Base-by-base conservation (phyloP, 1,284 basidiomycete genomes). In the Moesziomyces aphidis region DNA sequence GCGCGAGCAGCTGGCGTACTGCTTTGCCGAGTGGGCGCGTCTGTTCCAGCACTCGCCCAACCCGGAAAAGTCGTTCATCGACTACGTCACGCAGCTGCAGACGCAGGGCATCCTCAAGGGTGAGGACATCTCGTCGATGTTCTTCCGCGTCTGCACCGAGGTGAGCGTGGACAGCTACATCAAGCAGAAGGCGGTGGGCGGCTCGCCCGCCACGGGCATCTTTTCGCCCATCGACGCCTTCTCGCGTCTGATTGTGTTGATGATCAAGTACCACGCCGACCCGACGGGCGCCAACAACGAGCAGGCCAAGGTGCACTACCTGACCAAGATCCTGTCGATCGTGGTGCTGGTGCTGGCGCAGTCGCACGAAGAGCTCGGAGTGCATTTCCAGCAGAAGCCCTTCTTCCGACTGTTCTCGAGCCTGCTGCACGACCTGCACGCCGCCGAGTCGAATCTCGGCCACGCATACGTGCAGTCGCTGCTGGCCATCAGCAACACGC, bases 391-490 rank as follows among this genome's bases (percentile, higher is more conserved):
- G 85, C 95, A 97, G 86, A 95, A 97, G 86, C 96, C 97, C 2
- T 99, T 98, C 89, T 96, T 96, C 87, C 90, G 97, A 62, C 96
- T 99, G 87, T 99, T 99, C 87, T 98, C 95, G 17, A 97, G 93
- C 85, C 89, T 99, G 73, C 88, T 99, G 82, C 95, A 93, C 79
- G 97, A 99, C 84, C 86, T 99, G 48, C 91, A 94, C 75, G 86
- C 90, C 19, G 91, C 97, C 75, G 94, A 97, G 85, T 87, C 88
- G 22, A 91, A 90, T 79, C 88, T 98, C 15, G 93, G 85, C 19
- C 67, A 93, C 3, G 93, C 93, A 0, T 98, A 98, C 85, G 91
- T 93, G 87, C 93, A 93, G 76, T 87, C 97, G 76, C 87, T 99
- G 77, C 88, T 95, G 66, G 92, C 94, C 7, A 91, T 81, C 59